Percentiles rank a stretch among this genome's conserved stretches.
phyloP scores from a whole-genome alignment of 148 eudicot genomes.

The Rhododendron ferrugineum region DNA sequence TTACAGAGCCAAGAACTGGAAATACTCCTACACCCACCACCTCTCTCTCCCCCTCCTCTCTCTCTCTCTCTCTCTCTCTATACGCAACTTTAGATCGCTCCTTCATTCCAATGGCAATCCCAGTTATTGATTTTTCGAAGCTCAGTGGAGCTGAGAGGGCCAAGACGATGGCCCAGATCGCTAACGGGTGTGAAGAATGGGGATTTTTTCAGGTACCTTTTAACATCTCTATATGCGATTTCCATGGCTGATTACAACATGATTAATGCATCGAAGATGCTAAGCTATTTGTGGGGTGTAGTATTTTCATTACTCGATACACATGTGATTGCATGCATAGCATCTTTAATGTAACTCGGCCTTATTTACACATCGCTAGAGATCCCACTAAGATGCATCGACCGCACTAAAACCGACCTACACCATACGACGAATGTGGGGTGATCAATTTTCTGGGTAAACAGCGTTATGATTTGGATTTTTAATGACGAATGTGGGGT shows the following conservation, averaged over 20 bases:
- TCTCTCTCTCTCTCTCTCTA: background rate
- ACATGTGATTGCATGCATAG: background rate
- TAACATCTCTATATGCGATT: background rate
- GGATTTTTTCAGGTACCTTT: conserved; percentile 83
- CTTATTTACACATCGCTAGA: background rate
- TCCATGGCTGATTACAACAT: background rate
- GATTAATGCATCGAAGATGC: background rate
- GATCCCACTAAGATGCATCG: background rate
- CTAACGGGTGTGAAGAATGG: conserved; percentile 77
- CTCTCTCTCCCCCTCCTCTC: background rate
- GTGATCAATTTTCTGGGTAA: background rate
- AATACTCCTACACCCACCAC: background rate
- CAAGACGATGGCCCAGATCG: conserved; percentile 61
- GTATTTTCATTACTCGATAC: background rate
- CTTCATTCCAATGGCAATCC: conserved; percentile 61
- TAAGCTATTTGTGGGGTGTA: background rate
- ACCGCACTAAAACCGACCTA: no score
- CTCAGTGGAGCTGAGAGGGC: conserved; percentile 76
- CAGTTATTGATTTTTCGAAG: conserved; percentile 91
- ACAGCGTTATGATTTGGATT: background rate
- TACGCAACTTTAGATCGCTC: background rate
- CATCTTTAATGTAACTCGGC: background rate
- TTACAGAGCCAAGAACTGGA: background rate
- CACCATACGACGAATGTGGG: no score
- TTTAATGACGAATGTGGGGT: background rate